Evolutionary conservation across 1,139 yeast genomes (phyloP), one percentile per base, ranked within the genome.

Genomic region (Debaryomycetaceae sp.): DNA sequence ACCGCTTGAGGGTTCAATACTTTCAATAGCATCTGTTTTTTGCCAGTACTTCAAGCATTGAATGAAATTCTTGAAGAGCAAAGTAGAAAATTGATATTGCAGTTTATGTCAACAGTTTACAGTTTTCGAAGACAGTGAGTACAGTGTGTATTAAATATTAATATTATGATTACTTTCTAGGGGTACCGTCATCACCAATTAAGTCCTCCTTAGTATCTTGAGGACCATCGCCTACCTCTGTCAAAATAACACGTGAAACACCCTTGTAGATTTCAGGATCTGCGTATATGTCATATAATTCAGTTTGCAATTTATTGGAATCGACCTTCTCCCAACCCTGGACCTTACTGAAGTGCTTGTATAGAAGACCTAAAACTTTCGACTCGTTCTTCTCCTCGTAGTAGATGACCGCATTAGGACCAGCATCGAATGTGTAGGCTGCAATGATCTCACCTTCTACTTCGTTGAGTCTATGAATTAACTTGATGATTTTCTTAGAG

Each of bases 361-460:
- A 66, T 40, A 85, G 61, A 50, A 79, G 67, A 7, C 86, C 78
- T 53, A 84, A 73, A 8, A 92, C 83, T 49, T 71, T 72, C 22
- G 66, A 56, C 63, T 89, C 96, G 63, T 91, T 77, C 51, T 81
- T 71, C 50, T 76, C 75, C 58, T 84, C 81, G 61, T 91, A 92
- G 70, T 92, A 92, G 46, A 92, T 78, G 37, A 92, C 99, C 11
- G 97, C 96, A 66, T 92, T 92, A 61, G 99, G 98, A 56, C 99
- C 99, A 31, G 99, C 99, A 63, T 92, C 99, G 58, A 86, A 92
- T 3, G 99, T 94, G 65, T 92, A 92, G 30, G 98, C 98, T 17
- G 96, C 97, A 40, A 89, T 73, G 14, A 75, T 75, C 52, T 75
- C 71, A 38, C 86, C 86, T 48, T 76, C 82, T 40, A 60, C 59